Evolutionary conservation across 495 filamentous ascomycete genomes (phyloP).

Genomic region (Parathielavia hyrcaniae): DNA sequence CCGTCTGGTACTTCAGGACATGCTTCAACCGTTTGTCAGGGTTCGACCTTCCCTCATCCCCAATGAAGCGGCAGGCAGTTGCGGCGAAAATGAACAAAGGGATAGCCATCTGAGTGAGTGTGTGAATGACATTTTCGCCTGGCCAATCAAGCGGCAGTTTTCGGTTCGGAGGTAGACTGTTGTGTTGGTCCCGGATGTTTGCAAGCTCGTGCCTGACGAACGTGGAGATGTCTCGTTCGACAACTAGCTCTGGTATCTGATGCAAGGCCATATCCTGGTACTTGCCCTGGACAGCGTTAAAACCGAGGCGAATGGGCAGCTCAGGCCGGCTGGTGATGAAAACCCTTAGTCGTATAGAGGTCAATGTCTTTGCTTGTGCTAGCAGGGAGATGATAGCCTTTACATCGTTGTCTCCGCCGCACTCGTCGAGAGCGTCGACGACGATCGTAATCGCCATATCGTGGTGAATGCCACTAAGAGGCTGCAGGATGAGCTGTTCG

Average conservation of each 20-base stretch:
- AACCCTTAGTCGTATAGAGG: slow-evolving; percentile 13
- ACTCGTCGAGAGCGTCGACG: slow-evolving; percentile 52
- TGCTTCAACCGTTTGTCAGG: slow-evolving; percentile 25
- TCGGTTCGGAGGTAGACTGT: slow-evolving; percentile 6
- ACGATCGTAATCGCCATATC: no score
- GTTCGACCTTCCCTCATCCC: slow-evolving; percentile 19
- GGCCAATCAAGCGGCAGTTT: slow-evolving; percentile 38
- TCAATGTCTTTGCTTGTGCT: slow-evolving; percentile 13
- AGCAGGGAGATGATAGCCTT: slow-evolving; percentile 37
- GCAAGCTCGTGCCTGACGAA: slow-evolving; percentile 28
- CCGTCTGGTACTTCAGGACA: slow-evolving; percentile 26
- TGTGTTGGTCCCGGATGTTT: slow-evolving; percentile 23
- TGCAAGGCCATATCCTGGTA: slow-evolving; percentile 33
- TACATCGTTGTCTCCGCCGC: slow-evolving; percentile 38
- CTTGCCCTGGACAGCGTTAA: slow-evolving; percentile 23
- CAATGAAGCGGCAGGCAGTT: slow-evolving; percentile 39
- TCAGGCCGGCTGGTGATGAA: slow-evolving; percentile 44
- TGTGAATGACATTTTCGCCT: slow-evolving; percentile 23
- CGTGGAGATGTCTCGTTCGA: slow-evolving; percentile 35
- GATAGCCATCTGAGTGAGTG: slow-evolving; percentile 35
- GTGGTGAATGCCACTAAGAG: slow-evolving; percentile 27
- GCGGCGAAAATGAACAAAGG: slow-evolving; percentile 44
- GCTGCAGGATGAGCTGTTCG: slow-evolving; percentile 43
- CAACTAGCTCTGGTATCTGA: slow-evolving; percentile 25
- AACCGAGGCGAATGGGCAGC: slow-evolving; percentile 36